Base-by-base conservation (phyloP, 2,329 filamentous ascomycete species). In the Pseudopyricularia cyperi region DNA sequence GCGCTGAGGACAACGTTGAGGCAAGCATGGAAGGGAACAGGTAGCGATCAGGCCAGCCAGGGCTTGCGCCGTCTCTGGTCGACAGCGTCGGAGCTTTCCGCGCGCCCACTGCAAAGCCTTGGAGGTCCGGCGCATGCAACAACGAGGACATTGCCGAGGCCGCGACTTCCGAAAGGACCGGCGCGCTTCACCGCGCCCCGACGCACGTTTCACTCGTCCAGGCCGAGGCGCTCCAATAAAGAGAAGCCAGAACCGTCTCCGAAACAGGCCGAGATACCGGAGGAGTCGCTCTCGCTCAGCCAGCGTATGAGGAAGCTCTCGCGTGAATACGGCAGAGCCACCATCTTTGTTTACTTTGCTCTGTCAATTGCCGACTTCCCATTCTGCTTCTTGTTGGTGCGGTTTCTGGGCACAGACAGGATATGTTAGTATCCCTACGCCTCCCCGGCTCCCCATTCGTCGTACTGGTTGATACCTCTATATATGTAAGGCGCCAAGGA, bases 271-370 rank as follows among this genome's bases (percentile, higher is more conserved):
- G 35, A 47, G 7, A 17, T 52, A 7, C 34, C 42, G 3, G 53
- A 57, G 2, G 58, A 68, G 55, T 55, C 71, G 9, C 67, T 71
- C 12, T 79, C 82, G 7, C 66, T 93, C 42, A 83, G 83, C 2
- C 81, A 82, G 56, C 78, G 85, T 26, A 71, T 97, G 63, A 89
- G 84, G 68, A 89, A 87, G 64, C 77, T 98, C 46, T 89, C 85
- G 3, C 82, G 84, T 57, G 91, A 97, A 66, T 98, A 98, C 66
- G 93, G 93, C 39, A 97, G 90, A 89, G 79, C 87, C 3, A 90
- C 90, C 1, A 68, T 96, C 5, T 91, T 89, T n/a, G 87, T 98
- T 14, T 98, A 98, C 67, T 68, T 96, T 11, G 75, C 74, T 1
- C 70, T 98, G 52, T 90, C 87, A 42, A 85, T 87, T 35, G 70